Percentiles rank a stretch among this genome's conserved stretches.
Conservation (phyloP, 1,284 basidiomycete genomes). For the Sphagnurus paluster region DNA sequence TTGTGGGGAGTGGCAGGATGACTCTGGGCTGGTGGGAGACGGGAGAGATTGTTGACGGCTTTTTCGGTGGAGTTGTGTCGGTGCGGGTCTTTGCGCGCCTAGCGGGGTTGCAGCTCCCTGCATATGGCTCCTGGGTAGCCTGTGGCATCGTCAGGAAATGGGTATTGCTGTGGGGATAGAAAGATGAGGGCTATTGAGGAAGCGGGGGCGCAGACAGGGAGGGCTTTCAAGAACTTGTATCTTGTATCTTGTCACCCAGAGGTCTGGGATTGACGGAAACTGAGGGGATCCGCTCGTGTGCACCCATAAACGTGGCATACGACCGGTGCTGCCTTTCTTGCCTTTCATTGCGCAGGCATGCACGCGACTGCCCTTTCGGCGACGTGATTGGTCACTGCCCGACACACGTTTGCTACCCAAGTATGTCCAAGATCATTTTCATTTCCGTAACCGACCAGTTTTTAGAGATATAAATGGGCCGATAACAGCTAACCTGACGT, state of each 20-base stretch:
- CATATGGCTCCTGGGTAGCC: constrained; percentile 34
- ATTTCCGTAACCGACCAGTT: no score
- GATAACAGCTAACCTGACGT: no score
- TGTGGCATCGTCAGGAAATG: constrained; percentile 18
- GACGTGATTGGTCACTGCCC: constrained; percentile 27
- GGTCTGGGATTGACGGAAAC: no score
- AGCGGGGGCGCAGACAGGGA: background rate
- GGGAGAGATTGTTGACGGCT: constrained; percentile 1
- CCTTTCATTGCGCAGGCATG: constrained; percentile 4
- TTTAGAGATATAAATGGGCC: no score
- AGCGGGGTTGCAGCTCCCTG: constrained; percentile 56
- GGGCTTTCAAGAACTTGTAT: no score
- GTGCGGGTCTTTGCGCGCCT: constrained; percentile 60
- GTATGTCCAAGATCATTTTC: no score
- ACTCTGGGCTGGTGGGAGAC: constrained; percentile 6
- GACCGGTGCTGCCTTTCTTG: constrained; percentile 22
- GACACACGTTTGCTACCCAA: constrained; percentile 30
- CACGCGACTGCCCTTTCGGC: constrained; percentile 28
- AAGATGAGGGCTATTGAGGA: constrained; percentile 2
- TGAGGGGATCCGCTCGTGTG: constrained; percentile 11
- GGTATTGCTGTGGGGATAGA: constrained; percentile 3
- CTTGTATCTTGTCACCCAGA: no score
- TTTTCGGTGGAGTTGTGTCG: background rate
- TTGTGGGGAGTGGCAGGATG: constrained; percentile 19
- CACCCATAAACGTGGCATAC: constrained; percentile 17